phyloP scores from a whole-genome alignment of 2,329 filamentous ascomycete genomes.

The Remersonia thermophila region DNA sequence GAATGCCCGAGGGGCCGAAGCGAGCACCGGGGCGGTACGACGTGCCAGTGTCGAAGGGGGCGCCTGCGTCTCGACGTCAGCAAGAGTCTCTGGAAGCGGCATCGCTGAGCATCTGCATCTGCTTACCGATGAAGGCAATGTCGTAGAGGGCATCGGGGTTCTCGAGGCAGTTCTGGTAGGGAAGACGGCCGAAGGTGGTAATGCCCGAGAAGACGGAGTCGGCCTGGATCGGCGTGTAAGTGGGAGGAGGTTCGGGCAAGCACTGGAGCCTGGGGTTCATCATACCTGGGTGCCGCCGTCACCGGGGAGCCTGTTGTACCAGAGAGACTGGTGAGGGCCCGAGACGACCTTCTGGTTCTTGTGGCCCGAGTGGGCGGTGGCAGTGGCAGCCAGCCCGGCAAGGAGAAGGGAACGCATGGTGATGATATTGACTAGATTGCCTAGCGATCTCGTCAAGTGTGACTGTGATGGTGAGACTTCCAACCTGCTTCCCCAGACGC shows the following conservation, averaged over 20 bases:
- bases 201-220: slow-evolving; percentile 85
- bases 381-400: slow-evolving; percentile 35
- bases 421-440: background rate
- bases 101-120: too few species aligned
- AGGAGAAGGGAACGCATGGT: slow-evolving; percentile 17
- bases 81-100: too few species aligned
- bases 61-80: slow-evolving; percentile 34
- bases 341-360: slow-evolving; percentile 43
- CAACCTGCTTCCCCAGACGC: background rate
- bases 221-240: slow-evolving; percentile 38
- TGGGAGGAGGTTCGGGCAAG: background rate
- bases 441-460: too few species aligned
- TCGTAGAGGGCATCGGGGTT: slow-evolving; percentile 61
- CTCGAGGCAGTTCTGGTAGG: slow-evolving; percentile 66
- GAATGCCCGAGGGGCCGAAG: slow-evolving; percentile 73
- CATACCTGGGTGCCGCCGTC: slow-evolving; percentile 71
- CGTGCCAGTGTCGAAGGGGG: slow-evolving; percentile 76
- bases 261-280: background rate
- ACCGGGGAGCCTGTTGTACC: slow-evolving; percentile 74
- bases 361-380: slow-evolving; percentile 46
- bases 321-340: slow-evolving; percentile 59
- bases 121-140: slow-evolving; percentile 66
- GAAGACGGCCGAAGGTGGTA: slow-evolving; percentile 69
- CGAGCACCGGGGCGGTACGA: slow-evolving; percentile 75
- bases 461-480: too few species aligned